A percentile compares a stretch with the other conserved stretches of the same genome.
Evolutionary conservation across 371 early-diverging fungal species (phyloP).

Genomic region (Mortierella sp.): DNA sequence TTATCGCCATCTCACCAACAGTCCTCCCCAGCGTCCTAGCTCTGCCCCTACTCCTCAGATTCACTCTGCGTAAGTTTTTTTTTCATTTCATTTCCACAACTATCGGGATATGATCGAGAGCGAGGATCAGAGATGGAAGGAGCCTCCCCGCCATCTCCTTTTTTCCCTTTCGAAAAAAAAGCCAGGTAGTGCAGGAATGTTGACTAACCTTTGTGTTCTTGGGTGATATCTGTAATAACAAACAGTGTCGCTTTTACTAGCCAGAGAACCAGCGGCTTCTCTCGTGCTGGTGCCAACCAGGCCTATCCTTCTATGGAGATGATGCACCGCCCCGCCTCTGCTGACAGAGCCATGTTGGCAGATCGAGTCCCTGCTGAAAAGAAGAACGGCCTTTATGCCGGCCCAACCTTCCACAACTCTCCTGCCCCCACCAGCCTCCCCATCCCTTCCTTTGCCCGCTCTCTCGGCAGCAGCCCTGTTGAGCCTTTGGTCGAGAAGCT

Average conservation of each 20-base stretch:
- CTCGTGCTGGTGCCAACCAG: background rate
- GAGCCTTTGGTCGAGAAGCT: conserved; percentile 32
- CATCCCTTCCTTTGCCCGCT: conserved; percentile 73
- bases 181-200: background rate
- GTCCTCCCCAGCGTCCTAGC: conserved; percentile 37
- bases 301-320: conserved; percentile 11
- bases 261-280: background rate
- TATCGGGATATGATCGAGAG: background rate
- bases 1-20: conserved; percentile 19
- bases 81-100: background rate
- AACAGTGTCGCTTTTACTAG: background rate
- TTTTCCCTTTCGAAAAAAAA: background rate
- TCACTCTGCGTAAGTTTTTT: conserved; percentile 33
- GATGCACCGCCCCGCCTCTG: conserved; percentile 23
- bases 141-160: background rate
- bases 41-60: conserved; percentile 47
- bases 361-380: conserved; percentile 23
- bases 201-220: background rate
- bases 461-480: conserved; percentile 26
- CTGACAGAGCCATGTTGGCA: conserved; percentile 31
- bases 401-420: conserved; percentile 86
- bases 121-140: background rate
- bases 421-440: conserved; percentile 82
- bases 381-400: conserved; percentile 70
- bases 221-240: background rate